Evolutionary conservation across 129 eudicot genomes (phyloP).

Genomic region (Lactuca sativa): DNA sequence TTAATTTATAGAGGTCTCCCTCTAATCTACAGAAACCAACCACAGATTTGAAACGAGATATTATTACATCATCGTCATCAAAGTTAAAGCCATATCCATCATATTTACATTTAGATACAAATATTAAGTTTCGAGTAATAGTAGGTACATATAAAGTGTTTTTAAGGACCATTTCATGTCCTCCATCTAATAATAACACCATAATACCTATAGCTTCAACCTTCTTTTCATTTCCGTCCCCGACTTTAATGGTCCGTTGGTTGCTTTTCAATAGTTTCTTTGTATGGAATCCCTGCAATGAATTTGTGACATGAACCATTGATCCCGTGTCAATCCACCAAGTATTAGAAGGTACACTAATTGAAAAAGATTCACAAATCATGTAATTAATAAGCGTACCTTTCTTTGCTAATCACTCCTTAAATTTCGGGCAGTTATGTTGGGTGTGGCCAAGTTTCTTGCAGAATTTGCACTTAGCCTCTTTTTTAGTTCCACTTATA

Average conservation of each 20-base stretch:
- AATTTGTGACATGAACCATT: neutral
- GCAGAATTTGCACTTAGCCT: neutral
- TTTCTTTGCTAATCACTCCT: neutral
- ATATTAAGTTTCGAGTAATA: neutral
- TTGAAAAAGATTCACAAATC: neutral
- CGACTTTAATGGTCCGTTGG: neutral
- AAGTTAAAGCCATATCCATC: neutral
- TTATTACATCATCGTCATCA: neutral
- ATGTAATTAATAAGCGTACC: neutral
- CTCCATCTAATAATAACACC: neutral
- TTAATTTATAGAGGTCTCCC: neutral
- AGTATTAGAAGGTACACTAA: conserved; percentile 1
- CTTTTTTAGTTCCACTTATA: conserved; percentile 7
- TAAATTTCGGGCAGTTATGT: neutral
- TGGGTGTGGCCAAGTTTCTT: neutral
- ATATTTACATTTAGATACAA: neutral
- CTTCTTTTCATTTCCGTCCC: neutral
- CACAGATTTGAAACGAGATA: neutral
- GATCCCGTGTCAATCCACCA: conserved; percentile 2
- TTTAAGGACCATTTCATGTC: neutral
- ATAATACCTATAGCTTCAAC: neutral
- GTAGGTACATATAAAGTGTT: neutral
- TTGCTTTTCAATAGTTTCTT: neutral
- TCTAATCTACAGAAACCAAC: neutral
- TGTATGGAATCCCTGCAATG: conserved; percentile 12